Evolutionary conservation across 768 basidiomycete genomes (phyloP).

Genomic region (Pseudohyphozyma bogoriensis): DNA sequence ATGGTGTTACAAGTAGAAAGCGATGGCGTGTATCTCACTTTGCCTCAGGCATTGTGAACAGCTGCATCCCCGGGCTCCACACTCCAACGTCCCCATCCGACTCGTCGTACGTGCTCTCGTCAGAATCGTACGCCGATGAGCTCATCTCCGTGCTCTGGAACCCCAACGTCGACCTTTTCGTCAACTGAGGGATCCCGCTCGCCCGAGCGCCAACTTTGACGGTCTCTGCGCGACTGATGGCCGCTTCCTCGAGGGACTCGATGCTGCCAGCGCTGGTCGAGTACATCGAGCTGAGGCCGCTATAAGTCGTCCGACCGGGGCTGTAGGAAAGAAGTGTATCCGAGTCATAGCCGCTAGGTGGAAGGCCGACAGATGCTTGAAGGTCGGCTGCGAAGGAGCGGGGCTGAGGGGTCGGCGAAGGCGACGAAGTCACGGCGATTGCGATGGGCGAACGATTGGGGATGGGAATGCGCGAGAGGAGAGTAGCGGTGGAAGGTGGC

Average conservation of each 20-base stretch:
- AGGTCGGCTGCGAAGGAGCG: slow-evolving; percentile 17
- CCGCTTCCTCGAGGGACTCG: slow-evolving; percentile 19
- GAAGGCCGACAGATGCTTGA: slow-evolving; percentile 5
- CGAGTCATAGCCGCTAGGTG: slow-evolving; percentile 13
- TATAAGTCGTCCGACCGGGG: too few relatives aligned
- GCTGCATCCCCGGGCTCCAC: too few relatives aligned
- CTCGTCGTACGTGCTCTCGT: too few relatives aligned
- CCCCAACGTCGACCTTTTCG: too few relatives aligned
- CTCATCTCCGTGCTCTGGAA: too few relatives aligned
- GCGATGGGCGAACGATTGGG: neutral
- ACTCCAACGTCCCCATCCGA: too few relatives aligned
- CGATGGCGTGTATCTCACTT: too few relatives aligned
- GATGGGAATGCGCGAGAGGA: slow-evolving; percentile 5
- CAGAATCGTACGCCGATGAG: too few relatives aligned
- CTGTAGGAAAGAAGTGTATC: slow-evolving; percentile 9
- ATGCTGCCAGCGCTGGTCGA: slow-evolving; percentile 12
- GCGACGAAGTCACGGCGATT: slow-evolving; percentile 6
- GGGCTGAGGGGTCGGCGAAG: slow-evolving; percentile 3
- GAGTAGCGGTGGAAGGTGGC: too few relatives aligned
- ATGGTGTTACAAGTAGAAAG: too few relatives aligned
- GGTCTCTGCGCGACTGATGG: slow-evolving; percentile 11
- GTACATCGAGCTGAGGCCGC: slow-evolving; percentile 1
- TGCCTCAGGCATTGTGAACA: too few relatives aligned
- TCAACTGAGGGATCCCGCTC: too few relatives aligned
- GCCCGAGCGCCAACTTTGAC: slow-evolving; percentile 1